Conservation (phyloP, 2,329 filamentous ascomycete species). For the Fusarium sp. region DNA sequence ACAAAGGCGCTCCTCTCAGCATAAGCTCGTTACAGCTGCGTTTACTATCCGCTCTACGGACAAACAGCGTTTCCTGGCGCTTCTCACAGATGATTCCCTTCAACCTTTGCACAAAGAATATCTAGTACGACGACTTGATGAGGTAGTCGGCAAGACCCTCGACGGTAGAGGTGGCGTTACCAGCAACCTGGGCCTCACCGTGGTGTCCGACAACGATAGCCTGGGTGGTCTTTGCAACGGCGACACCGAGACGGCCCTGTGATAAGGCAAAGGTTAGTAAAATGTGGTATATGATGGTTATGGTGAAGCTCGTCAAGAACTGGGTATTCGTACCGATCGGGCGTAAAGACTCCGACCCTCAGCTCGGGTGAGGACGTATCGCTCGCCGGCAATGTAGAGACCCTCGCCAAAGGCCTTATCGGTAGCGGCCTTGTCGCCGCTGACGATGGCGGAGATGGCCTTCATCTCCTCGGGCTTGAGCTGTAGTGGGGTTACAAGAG, state of each 20-base stretch:
- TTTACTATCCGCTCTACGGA: constrained; percentile 38
- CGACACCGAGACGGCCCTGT: constrained; percentile 82
- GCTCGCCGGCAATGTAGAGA: constrained; percentile 81
- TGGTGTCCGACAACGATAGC: constrained; percentile 93
- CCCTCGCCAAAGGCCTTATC: constrained; percentile 81
- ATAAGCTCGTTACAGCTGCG: constrained; percentile 43
- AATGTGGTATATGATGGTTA: not conserved
- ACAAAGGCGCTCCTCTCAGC: constrained; percentile 46
- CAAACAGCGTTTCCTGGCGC: constrained; percentile 35
- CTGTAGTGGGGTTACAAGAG: constrained; percentile 42
- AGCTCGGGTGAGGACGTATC: constrained; percentile 83
- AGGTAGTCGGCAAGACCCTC: constrained; percentile 92
- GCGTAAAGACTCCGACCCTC: constrained; percentile 87
- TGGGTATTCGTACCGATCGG: constrained; percentile 77
- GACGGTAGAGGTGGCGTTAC: constrained; percentile 83
- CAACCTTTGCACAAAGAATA: constrained; percentile 15
- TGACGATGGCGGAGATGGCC: constrained; percentile 68
- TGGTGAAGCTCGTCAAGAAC: not conserved
- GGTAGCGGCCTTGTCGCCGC: constrained; percentile 62
- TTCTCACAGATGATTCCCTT: constrained; percentile 21
- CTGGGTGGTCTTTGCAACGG: constrained; percentile 88
- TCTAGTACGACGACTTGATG: constrained; percentile 82
- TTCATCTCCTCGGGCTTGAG: constrained; percentile 70
- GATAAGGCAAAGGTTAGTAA: constrained; percentile 8
- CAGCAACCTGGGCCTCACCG: constrained; percentile 79